A percentile compares a stretch with the other conserved stretches of the same genome.
Evolutionary conservation across 176 grass and related monocot species (phyloP).

Genomic region (Cymbopogon citratus): DNA sequence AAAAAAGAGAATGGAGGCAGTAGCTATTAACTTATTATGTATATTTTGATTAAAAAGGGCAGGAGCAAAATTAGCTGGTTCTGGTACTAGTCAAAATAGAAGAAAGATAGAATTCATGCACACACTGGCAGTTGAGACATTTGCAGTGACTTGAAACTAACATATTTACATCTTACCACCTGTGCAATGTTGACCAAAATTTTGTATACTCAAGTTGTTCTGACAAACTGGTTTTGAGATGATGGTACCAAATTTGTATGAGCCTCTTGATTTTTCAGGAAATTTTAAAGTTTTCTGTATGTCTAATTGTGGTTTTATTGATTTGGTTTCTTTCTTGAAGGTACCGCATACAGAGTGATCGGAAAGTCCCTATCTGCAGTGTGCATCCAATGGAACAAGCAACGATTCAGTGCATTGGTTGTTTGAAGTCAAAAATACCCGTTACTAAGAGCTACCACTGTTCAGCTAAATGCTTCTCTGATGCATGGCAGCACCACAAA

Average conservation of each 20-base stretch:
- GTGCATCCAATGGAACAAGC: conserved; percentile 93
- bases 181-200: background rate
- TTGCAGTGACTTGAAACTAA: background rate
- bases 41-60: background rate
- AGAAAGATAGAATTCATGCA: background rate
- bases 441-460: conserved; percentile 93
- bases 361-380: conserved; percentile 74
- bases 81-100: background rate
- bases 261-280: background rate
- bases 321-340: conserved; percentile 48
- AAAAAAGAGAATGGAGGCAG: no score
- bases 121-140: background rate
- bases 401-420: conserved; percentile 88
- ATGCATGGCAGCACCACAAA: conserved; percentile 93
- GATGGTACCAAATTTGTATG: conserved; percentile 18
- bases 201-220: conserved; percentile 8
- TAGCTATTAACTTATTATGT: background rate
- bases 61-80: background rate
- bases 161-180: background rate
- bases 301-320: conserved; percentile 18
- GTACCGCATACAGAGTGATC: conserved; percentile 88
- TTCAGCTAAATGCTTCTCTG: conserved; percentile 84
- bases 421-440: conserved; percentile 96
- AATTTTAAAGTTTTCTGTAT: background rate
- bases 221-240: background rate